These are phyloP conservation scores for Juglanconis juglandina DNA, from an alignment of 2,329 filamentous ascomycete genomes.

Conservation along the genomic window DNA sequence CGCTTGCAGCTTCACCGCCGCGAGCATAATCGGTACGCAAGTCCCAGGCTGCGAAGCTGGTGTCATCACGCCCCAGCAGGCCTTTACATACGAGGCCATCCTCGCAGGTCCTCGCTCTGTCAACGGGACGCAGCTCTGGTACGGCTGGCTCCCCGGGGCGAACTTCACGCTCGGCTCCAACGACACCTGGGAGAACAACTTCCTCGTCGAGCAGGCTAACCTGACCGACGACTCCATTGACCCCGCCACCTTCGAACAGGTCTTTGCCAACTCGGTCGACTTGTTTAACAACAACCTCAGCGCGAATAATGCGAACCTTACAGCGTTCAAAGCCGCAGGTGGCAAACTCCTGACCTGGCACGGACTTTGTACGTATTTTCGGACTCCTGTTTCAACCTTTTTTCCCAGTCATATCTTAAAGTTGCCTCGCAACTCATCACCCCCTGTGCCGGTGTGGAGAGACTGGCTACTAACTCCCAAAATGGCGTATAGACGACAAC, in stretches of 20 bases:
- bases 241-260: background rate
- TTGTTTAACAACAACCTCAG: slow-evolving; percentile 15
- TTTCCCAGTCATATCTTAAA: no score
- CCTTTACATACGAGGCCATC: background rate
- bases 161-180: slow-evolving; percentile 5
- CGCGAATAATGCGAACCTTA: slow-evolving; percentile 20
- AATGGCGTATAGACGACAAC: background rate
- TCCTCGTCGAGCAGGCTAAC: slow-evolving; percentile 5
- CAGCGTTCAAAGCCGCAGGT: slow-evolving; percentile 17
- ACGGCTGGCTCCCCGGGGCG: slow-evolving; percentile 4
- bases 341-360: slow-evolving; percentile 21
- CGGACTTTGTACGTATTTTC: background rate
- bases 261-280: background rate
- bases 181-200: slow-evolving; percentile 4
- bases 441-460: no score
- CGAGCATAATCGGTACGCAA: background rate
- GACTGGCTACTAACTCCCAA: background rate
- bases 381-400: background rate
- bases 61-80: slow-evolving; percentile 3
- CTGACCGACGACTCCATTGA: background rate
- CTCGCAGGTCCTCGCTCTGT: background rate
- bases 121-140: slow-evolving; percentile 1
- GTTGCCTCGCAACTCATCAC: no score
- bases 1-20: background rate
- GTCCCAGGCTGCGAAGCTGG: background rate